Base-by-base conservation (phyloP, 2,329 filamentous ascomycete genomes). In the Sporothrix variecibatus region DNA sequence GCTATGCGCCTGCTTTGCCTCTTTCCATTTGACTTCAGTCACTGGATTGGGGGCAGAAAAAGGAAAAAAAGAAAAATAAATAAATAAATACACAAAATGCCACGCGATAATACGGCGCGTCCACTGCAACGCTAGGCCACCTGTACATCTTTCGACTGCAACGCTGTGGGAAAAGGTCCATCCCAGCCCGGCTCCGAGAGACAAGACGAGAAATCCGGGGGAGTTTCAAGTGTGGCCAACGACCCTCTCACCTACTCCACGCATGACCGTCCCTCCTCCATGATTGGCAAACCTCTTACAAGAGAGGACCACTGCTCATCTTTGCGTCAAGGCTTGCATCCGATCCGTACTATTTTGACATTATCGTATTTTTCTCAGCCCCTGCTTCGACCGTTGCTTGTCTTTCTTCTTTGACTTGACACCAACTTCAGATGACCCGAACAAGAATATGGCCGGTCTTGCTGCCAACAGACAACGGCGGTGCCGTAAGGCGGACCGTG, bases 111-210 rank as follows among this genome's bases (percentile, higher is more conserved):
- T 11, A 51, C 40, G 40, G 40, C 38, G 40, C 40, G 40, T 43
- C 8, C 34, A 43, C 6, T 43, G 40, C 43, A 20, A 49, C 43
- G 43, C 43, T 49, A 20, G 15, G 2, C 43, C 15, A 49, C 15
- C 15, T 49, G 43, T 49, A 15, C 43, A 49, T 17, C 43, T 17
- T 49, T 20, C 15, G 9, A 34, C 43, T 69, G 43, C 43, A 53
- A 34, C 17, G 20, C 26, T 51, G 8, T 17, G 40, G 34, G 31
- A 34, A 34, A 43, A 26, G 56, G 80, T 79, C 81, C 82, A 84
- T 82, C 83, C 78, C 79, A 84, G 82, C 83, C 78, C 79, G 80
- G 79, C 76, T 76, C 43, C 65, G 65, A 68, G 65, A 49, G 26
- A 51, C 43, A 49, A 11, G 43, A 23, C 26, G 60, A 49, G 46